Evolutionary conservation across 805 yeast genomes (phyloP).

Genomic region (Wickerhamiella occidentalis): DNA sequence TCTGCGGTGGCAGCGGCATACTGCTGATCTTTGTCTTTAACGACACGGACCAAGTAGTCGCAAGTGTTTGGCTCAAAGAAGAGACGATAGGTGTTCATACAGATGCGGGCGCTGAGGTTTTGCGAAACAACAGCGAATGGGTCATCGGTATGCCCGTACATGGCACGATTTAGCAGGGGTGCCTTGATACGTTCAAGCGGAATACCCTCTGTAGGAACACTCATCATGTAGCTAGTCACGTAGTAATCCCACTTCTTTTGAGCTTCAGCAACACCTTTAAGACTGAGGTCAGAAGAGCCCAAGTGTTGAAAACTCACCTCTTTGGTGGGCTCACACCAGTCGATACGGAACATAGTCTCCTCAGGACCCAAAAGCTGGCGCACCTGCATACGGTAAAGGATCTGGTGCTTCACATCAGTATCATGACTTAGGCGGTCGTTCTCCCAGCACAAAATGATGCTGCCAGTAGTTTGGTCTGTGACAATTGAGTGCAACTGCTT

Average conservation of each 20-base stretch:
- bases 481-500: constrained; percentile 82
- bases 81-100: constrained; percentile 65
- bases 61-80: constrained; percentile 68
- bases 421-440: constrained; percentile 51
- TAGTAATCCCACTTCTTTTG: constrained; percentile 90
- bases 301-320: constrained; percentile 66
- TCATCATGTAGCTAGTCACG: constrained; percentile 81
- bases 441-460: constrained; percentile 70
- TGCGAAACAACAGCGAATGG: constrained; percentile 48
- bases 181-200: constrained; percentile 60
- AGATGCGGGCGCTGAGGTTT: constrained; percentile 63
- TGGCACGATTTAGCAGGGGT: constrained; percentile 55
- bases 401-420: constrained; percentile 78
- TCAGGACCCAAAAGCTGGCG: constrained; percentile 70
- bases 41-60: constrained; percentile 47
- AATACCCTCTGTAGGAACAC: constrained; percentile 95
- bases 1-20: neutral
- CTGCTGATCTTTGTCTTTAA: constrained; percentile 1
- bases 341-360: constrained; percentile 86
- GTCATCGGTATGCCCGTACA: constrained; percentile 22
- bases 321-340: constrained; percentile 43
- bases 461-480: constrained; percentile 67
- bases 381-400: constrained; percentile 77
- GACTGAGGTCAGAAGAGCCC: constrained; percentile 77
- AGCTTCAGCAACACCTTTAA: constrained; percentile 52